phyloP scores from a whole-genome alignment of 306 rosid species.

The Calophaca sinica region DNA sequence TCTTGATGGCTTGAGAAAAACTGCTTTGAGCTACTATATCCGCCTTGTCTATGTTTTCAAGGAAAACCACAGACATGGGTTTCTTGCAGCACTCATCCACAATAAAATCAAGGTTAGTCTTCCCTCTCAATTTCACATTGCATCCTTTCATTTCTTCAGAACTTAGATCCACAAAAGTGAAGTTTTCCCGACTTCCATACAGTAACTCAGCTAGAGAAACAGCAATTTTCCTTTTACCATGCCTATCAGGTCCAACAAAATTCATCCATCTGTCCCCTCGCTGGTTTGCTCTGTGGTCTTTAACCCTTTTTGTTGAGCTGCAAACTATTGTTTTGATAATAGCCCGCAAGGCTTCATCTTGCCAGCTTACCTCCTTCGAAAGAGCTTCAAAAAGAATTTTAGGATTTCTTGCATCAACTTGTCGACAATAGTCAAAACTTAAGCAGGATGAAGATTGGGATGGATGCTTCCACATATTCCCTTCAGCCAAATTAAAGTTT shows the following conservation, averaged over 20 bases:
- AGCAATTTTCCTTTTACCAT: constrained; percentile 76
- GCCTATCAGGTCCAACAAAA: constrained; percentile 83
- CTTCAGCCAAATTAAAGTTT: constrained; percentile 57
- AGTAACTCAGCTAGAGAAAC: constrained; percentile 73
- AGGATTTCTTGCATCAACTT: constrained; percentile 61
- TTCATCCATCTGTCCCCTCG: constrained; percentile 77
- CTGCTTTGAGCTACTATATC: constrained; percentile 66
- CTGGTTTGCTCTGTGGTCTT: constrained; percentile 48
- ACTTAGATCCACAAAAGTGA: constrained; percentile 68
- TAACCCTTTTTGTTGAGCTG: constrained; percentile 53
- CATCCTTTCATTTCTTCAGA: constrained; percentile 60
- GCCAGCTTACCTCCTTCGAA: constrained; percentile 74
- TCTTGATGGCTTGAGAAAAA: constrained; percentile 74
- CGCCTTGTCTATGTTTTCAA: constrained; percentile 85
- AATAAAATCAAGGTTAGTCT: constrained; percentile 75
- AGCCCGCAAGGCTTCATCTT: constrained; percentile 70
- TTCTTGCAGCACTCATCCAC: constrained; percentile 75
- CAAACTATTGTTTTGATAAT: constrained; percentile 62
- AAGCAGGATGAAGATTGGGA: constrained; percentile 65
- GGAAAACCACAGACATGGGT: constrained; percentile 76
- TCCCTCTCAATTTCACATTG: constrained; percentile 79
- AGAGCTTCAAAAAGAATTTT: constrained; percentile 73
- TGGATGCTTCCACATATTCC: constrained; percentile 51
- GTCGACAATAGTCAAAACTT: constrained; percentile 59
- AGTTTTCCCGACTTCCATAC: constrained; percentile 65